Conservation (phyloP, 441 rosid genomes). For the Eutrema salsugineum region DNA sequence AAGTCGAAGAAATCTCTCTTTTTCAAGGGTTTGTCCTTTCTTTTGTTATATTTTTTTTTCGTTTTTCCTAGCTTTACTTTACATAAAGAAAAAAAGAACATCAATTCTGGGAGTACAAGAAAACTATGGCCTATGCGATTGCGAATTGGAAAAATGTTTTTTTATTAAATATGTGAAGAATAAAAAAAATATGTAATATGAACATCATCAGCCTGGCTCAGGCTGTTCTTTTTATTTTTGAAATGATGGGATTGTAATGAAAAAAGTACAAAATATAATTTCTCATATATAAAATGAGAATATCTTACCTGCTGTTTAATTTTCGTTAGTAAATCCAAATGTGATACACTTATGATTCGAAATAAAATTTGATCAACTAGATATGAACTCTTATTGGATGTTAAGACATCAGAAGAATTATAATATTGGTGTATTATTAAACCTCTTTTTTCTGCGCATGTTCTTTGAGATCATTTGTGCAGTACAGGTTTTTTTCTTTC, state of each 20-base stretch:
- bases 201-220: not conserved
- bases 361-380: not conserved
- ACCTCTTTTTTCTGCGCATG: conserved; percentile 16
- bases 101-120: conserved; percentile 23
- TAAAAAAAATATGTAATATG: not conserved
- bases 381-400: conserved; percentile 10
- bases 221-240: not conserved
- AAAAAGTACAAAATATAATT: not conserved
- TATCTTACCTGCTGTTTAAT: not conserved
- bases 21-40: conserved; percentile 15
- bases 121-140: conserved; percentile 17
- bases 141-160: conserved; percentile 6
- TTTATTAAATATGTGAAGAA: not conserved
- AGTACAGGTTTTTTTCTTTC: conserved; percentile 3
- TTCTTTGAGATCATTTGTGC: conserved; percentile 14
- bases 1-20: conserved; percentile 13
- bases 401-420: not conserved
- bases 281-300: not conserved
- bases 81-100: not conserved
- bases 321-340: not conserved
- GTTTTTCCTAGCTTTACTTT: not conserved
- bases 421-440: not conserved
- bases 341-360: not conserved
- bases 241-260: conserved; percentile 6
- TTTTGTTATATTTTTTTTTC: not conserved